Base-by-base conservation (phyloP, 345 rosid genomes). In the Pugionium dolabratum region DNA sequence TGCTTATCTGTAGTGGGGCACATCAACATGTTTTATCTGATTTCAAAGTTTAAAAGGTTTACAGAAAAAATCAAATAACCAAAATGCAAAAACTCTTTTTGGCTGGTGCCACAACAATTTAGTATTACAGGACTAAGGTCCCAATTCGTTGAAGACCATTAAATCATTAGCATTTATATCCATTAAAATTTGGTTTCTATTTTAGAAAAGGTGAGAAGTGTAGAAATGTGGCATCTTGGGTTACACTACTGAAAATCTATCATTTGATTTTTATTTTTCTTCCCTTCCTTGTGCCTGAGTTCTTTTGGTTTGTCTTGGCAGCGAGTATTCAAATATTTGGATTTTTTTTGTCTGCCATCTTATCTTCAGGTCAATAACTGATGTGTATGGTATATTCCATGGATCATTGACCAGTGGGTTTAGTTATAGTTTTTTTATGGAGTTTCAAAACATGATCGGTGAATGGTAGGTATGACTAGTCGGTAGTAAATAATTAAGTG, bases 1-100 rank as follows among this genome's bases (percentile, higher is more conserved):
- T 79, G 95, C 83, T 82, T 71, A 76, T 81, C 79, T 75, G n/a
- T 73, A 82, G 93, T 89, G 90, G 97, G 98, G 87, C 98, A 89
- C 86, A 85, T 81, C 83, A 84, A 79, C 96, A 85, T 87, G 87
- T 86, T 81, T 62, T 32, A 36, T 49, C 35, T 67, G 54, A 18
- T 66, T 40, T 48, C 18, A 7, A n/a, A 56, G 47, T 11, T 36
- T 2, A 9, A 7, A 43, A 44, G 51, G 61, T 35, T 52, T 37
- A 4, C 28, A 11, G 29, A 43, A 52, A 64, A 26, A 54, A 54
- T 46, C 66, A 59, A 59, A 51, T 59, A 4, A 40, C 56, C 74
- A 70, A 56, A 40, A 48, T 71, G 33, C 64, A 64, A 71, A 54
- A 32, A 26, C 4, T 10, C 33, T 31, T 41, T 72, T 64, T 48